Percentiles rank a stretch among this genome's conserved stretches.
phyloP scores from a whole-genome alignment of 306 rosid genomes.

The Fagus sylvatica region DNA sequence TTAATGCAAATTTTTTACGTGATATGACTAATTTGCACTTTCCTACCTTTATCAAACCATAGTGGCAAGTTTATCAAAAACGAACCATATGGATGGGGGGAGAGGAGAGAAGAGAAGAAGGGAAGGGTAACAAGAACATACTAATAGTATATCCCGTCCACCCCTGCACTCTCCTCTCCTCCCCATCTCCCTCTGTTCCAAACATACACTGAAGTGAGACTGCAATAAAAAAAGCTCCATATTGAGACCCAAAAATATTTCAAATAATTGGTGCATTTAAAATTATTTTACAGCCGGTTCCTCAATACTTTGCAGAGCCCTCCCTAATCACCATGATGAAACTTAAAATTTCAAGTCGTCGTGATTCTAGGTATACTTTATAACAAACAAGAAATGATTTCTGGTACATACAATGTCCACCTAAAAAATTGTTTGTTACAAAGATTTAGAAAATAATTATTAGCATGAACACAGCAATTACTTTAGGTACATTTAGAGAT shows the following conservation, averaged over 20 bases:
- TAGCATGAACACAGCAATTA: neutral
- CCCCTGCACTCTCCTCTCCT: too few species aligned
- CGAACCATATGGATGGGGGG: neutral
- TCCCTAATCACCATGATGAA: neutral
- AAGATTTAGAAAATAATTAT: neutral
- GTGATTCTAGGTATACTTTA: neutral
- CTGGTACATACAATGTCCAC: neutral
- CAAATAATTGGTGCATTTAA: neutral
- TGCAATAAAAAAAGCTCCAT: neutral
- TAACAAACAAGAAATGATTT: neutral
- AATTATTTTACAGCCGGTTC: neutral
- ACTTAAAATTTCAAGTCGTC: neutral
- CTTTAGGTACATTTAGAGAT: too few species aligned
- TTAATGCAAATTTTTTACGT: neutral
- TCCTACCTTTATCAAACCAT: slow-evolving; percentile 5
- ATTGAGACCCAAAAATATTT: neutral
- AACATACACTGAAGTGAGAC: too few species aligned
- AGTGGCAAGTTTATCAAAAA: slow-evolving; percentile 10
- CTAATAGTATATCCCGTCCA: neutral
- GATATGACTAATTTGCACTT: neutral
- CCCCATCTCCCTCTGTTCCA: too few species aligned
- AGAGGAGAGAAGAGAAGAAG: too few species aligned
- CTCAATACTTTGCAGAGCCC: neutral
- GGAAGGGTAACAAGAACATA: neutral
- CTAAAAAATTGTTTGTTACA: neutral